phyloP scores from a whole-genome alignment of 257 asterid species.

The Solanum microdontum region DNA sequence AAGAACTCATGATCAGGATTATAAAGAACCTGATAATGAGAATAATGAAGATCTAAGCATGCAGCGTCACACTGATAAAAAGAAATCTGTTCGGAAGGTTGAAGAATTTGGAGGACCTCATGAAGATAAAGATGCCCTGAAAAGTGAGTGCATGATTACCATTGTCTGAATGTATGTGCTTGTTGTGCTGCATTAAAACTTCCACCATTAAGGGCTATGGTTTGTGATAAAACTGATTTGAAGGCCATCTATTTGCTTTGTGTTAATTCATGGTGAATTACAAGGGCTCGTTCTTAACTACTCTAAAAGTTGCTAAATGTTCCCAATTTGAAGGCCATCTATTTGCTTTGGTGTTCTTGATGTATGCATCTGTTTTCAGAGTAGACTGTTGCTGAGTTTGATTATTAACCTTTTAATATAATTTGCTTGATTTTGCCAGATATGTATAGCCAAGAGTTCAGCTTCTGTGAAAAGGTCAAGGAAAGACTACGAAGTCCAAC shows the following conservation, averaged over 20 bases:
- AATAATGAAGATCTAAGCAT: slow-evolving; percentile 52
- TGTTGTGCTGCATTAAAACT: background rate
- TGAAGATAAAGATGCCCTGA: slow-evolving; percentile 73
- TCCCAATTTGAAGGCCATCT: no score
- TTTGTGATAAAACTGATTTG: background rate
- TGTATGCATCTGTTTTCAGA: background rate
- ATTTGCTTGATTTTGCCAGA: slow-evolving; percentile 39
- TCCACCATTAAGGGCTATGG: background rate
- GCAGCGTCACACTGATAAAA: slow-evolving; percentile 61
- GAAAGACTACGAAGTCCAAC: slow-evolving; percentile 69
- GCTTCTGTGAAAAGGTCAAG: slow-evolving; percentile 89
- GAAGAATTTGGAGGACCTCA: slow-evolving; percentile 65
- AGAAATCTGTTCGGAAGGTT: slow-evolving; percentile 50
- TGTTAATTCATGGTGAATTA: background rate
- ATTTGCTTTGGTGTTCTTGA: background rate
- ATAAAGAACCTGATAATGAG: slow-evolving; percentile 52
- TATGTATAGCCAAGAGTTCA: slow-evolving; percentile 59
- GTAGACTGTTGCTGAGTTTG: background rate
- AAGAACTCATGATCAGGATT: slow-evolving; percentile 68
- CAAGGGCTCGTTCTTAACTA: background rate
- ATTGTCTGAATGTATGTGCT: background rate
- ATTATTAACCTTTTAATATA: background rate
- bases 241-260: background rate
- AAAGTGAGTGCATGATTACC: slow-evolving; percentile 47
- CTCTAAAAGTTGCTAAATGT: background rate